Base-by-base conservation (phyloP, 2,329 filamentous ascomycete genomes). In the Teratosphaeria viscida region DNA sequence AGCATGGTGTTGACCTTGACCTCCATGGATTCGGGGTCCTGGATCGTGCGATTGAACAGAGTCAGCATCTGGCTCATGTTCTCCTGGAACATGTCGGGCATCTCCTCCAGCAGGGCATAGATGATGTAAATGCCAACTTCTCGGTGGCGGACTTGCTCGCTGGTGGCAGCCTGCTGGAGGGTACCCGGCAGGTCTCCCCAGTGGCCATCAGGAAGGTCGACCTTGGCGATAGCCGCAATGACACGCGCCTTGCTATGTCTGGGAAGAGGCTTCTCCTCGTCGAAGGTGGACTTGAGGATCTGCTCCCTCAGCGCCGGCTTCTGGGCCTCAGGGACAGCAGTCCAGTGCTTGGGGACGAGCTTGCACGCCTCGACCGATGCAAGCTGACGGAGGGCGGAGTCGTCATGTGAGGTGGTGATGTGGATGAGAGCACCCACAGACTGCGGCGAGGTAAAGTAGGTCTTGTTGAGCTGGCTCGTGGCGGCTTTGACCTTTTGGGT, bases 1-100 rank as follows among this genome's bases (percentile, higher is more conserved):
- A 95, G 84, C 76, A 96, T 86, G 35, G 94, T 95, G 80, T 96
- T 97, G 78, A 96, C 86, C 68, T 92, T 87, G 60, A 99, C 94
- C 73, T 96, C 90, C 63, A 88, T 84, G 74, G 91, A 96, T 76
- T 95, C 86, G 1, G 89, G 86, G 71, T 97, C 94, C 69, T 88
- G 86, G 70, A 99, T 94, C 55, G 92, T 95, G 74, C 86, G 87
- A 75, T 81, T 81, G 78, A 97, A 96, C 29, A 97, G 81, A 69
- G 83, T 81, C 70, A 97, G 90, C 61, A 97, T 84, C 71, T 89
- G 85, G 61, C 81, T 76, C 68, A 90, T 84, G 75, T 94, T 89
- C 70, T 92, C 88, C 68, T 85, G 84, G 75, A 96, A 95, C 66
- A 86, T 83, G 66, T 91, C 86, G 23, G 90, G 90, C 66, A 95